Percentiles rank a stretch among this genome's conserved stretches.
These are phyloP conservation scores for Detonula confervacea DNA, from an alignment of 352 stramenopile genomes.

Conservation along the genomic window DNA sequence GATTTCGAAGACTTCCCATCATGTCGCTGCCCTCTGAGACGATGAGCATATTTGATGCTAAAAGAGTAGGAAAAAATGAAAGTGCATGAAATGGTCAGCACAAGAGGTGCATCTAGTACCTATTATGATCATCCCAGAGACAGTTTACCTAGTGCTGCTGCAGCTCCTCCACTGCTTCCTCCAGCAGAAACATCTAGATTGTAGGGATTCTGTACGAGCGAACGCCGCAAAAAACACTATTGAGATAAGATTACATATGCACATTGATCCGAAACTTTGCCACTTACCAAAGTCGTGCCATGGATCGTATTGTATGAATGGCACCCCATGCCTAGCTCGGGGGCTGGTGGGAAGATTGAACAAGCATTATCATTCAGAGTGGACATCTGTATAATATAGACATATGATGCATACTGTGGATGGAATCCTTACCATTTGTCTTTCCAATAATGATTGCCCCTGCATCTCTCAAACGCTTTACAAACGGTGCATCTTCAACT, in stretches of 20 bases:
- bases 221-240: too few species aligned
- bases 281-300: slow-evolving; percentile 61
- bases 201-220: slow-evolving; percentile 61
- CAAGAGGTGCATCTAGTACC: too few species aligned
- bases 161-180: slow-evolving; percentile 62
- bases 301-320: slow-evolving; percentile 64
- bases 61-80: too few species aligned
- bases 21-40: too few species aligned
- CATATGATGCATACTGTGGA: too few species aligned
- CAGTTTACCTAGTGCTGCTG: slow-evolving; percentile 28
- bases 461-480: slow-evolving; percentile 39
- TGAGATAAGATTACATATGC: too few species aligned
- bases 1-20: slow-evolving; percentile 66
- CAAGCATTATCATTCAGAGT: neutral
- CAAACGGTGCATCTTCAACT: slow-evolving; percentile 36
- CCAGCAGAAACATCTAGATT: slow-evolving; percentile 45
- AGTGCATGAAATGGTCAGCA: too few species aligned
- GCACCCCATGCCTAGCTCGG: slow-evolving; percentile 54
- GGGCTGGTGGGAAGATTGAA: slow-evolving; percentile 13
- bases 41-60: too few species aligned
- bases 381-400: neutral
- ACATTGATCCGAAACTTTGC: too few species aligned
- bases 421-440: slow-evolving; percentile 43
- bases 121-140: too few species aligned
- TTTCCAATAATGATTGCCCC: slow-evolving; percentile 71